phyloP scores from a whole-genome alignment of 2,329 filamentous ascomycete genomes.

The Plenodomus tracheiphilus region DNA sequence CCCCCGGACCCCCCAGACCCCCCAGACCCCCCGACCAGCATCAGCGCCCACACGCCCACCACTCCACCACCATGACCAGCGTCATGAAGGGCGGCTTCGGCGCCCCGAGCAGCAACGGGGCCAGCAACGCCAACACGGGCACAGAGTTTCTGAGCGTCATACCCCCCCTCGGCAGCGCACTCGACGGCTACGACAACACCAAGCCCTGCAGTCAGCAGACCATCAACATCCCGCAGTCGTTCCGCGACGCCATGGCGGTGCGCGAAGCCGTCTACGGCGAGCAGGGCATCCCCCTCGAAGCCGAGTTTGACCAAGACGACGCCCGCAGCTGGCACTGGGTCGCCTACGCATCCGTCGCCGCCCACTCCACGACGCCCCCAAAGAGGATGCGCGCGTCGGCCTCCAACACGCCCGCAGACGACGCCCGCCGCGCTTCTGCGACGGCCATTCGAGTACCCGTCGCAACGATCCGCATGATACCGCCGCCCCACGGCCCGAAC shows the following conservation, averaged over 20 bases:
- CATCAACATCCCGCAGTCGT: constrained; percentile 47
- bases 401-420: constrained; percentile 45
- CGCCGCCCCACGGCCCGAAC: constrained; percentile 76
- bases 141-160: constrained; percentile 48
- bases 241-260: constrained; percentile 60
- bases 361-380: constrained; percentile 41
- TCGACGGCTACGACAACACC: constrained; percentile 44
- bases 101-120: constrained; percentile 16
- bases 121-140: constrained; percentile 22
- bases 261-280: constrained; percentile 62
- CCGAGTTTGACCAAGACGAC: constrained; percentile 83
- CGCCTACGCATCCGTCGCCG: constrained; percentile 68
- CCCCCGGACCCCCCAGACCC: background rate
- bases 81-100: constrained; percentile 27
- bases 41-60: background rate
- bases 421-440: constrained; percentile 39
- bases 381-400: constrained; percentile 47
- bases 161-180: constrained; percentile 38
- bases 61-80: constrained; percentile 16
- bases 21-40: constrained; percentile 15
- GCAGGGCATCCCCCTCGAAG: constrained; percentile 61
- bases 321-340: constrained; percentile 82
- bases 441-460: constrained; percentile 59
- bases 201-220: constrained; percentile 39
- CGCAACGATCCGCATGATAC: constrained; percentile 78